A percentile compares a stretch with the other conserved stretches of the same genome.
phyloP scores from a whole-genome alignment of 2,329 filamentous ascomycete species.

The Claviceps africana region DNA sequence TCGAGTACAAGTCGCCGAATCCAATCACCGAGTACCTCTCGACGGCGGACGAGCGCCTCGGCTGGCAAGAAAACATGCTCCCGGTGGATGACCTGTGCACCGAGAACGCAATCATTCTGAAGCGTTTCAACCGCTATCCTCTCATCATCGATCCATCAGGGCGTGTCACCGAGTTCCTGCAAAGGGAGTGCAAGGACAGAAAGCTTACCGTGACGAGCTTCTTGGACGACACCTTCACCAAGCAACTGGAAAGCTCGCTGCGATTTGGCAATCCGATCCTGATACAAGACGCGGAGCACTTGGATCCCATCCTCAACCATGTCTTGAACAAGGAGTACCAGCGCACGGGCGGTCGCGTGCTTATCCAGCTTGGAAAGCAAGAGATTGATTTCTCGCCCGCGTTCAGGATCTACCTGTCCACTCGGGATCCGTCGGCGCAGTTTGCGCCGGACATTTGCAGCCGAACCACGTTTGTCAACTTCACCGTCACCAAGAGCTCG shows the following conservation, averaged over 20 bases:
- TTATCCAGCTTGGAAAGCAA: constrained; percentile 96
- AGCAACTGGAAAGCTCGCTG: constrained; percentile 90
- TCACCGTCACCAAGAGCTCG: constrained; percentile 97
- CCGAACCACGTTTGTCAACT: constrained; percentile 97
- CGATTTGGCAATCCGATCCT: constrained; percentile 97
- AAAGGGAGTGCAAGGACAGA: constrained; percentile 86
- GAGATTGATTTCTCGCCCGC: constrained; percentile 98
- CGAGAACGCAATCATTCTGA: constrained; percentile 93
- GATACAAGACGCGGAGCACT: constrained; percentile 93
- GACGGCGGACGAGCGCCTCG: constrained; percentile 83
- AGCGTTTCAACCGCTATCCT: constrained; percentile 96
- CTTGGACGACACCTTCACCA: constrained; percentile 93
- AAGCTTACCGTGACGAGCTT: constrained; percentile 95
- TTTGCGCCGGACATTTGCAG: constrained; percentile 97
- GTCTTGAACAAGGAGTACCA: constrained; percentile 99
- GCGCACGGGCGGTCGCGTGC: constrained; percentile 90
- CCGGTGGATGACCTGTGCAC: constrained; percentile 97
- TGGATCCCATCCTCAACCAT: constrained; percentile 95
- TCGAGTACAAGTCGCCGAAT: constrained; percentile 85
- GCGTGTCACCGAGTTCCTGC: constrained; percentile 83
- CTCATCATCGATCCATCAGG: constrained; percentile 97
- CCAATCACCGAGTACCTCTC: constrained; percentile 94
- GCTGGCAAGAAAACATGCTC: constrained; percentile 87
- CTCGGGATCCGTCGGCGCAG: constrained; percentile 84
- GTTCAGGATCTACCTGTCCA: constrained; percentile 91